These are phyloP conservation scores for Cladosporium colombiae DNA, from an alignment of 2,329 filamentous ascomycete genomes.

Conservation along the genomic window DNA sequence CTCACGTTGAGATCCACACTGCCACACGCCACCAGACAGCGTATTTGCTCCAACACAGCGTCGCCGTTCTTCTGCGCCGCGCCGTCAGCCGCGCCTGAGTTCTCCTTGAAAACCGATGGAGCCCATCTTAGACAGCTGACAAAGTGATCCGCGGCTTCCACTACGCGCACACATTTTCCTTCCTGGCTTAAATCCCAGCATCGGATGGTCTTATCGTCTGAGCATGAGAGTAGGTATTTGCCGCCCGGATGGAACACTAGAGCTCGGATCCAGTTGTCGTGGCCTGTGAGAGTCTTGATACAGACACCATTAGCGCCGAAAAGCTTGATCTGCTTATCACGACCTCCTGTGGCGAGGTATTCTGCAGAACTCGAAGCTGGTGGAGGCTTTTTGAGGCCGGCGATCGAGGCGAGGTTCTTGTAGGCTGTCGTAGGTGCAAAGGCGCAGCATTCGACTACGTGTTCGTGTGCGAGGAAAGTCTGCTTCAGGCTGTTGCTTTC, in stretches of 20 bases:
- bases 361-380: conserved; percentile 73
- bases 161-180: conserved; percentile 81
- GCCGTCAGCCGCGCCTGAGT: conserved; percentile 27
- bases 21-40: conserved; percentile 84
- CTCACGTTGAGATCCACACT: conserved; percentile 79
- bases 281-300: conserved; percentile 80
- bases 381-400: conserved; percentile 81
- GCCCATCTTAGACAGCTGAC: conserved; percentile 87
- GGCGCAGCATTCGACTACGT: conserved; percentile 81
- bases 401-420: conserved; percentile 71
- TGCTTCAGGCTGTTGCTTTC: conserved; percentile 65
- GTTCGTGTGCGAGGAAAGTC: conserved; percentile 82
- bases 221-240: conserved; percentile 81
- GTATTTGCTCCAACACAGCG: conserved; percentile 60
- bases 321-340: conserved; percentile 87
- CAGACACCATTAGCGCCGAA: conserved; percentile 85
- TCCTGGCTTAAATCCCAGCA: conserved; percentile 95
- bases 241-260: conserved; percentile 89
- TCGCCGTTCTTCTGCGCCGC: conserved; percentile 45
- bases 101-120: conserved; percentile 69
- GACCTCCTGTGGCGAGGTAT: conserved; percentile 83
- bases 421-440: conserved; percentile 82
- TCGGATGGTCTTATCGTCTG: conserved; percentile 87
- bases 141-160: conserved; percentile 77
- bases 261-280: conserved; percentile 91